Evolutionary conservation across 306 rosid species (phyloP).

Genomic region (Pyrus bretschneideri): DNA sequence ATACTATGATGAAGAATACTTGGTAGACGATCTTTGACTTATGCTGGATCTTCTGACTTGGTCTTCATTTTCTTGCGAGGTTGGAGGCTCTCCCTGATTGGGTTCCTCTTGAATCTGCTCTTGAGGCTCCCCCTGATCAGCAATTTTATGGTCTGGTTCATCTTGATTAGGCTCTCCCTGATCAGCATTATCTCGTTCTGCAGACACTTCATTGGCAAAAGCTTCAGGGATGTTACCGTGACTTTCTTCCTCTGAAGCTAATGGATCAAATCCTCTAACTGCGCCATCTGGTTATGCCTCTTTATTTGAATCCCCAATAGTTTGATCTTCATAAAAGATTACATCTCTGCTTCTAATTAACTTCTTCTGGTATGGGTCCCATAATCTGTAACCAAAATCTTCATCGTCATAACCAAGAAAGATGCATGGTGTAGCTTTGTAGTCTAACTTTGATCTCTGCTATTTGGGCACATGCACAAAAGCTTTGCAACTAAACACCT

Average conservation of each 20-base stretch:
- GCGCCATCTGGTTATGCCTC: not conserved
- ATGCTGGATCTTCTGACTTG: not conserved
- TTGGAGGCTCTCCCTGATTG: not conserved
- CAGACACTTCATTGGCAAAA: not conserved
- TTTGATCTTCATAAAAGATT: not conserved
- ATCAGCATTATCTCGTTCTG: too few species aligned
- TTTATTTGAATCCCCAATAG: not conserved
- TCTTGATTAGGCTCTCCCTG: not conserved
- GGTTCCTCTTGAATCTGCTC: not conserved
- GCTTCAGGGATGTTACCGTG: not conserved
- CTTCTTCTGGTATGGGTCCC: not conserved
- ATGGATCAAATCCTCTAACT: rapidly evolving
- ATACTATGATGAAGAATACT: not conserved
- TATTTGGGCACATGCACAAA: not conserved
- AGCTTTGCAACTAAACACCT: not conserved
- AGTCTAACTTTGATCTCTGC: not conserved
- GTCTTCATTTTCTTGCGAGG: not conserved
- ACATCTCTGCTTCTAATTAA: not conserved
- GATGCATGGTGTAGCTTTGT: not conserved
- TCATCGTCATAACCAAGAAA: not conserved
- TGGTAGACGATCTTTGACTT: not conserved
- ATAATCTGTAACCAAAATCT: not conserved
- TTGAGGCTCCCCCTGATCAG: not conserved
- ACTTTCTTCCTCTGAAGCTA: not conserved
- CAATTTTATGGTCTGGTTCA: not conserved